phyloP scores from a whole-genome alignment of 2,329 filamentous ascomycete genomes.

The Stagonosporopsis rhizophila region DNA sequence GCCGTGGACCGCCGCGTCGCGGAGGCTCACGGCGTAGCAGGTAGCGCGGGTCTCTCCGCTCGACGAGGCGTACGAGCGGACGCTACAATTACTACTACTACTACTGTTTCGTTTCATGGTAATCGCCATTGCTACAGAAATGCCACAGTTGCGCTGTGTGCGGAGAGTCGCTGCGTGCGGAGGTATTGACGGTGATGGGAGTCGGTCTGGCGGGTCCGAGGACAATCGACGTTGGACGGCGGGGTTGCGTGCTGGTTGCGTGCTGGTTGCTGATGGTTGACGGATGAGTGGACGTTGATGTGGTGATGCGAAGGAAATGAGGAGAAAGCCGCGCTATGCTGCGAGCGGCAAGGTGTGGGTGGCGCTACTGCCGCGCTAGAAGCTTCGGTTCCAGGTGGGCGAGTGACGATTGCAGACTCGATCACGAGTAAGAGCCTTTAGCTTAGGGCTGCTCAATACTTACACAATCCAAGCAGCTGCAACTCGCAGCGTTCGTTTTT shows the following conservation, averaged over 20 bases:
- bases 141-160: slow-evolving; percentile 54
- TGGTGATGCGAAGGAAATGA: slow-evolving; percentile 23
- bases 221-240: slow-evolving; percentile 10
- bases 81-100: slow-evolving; percentile 69
- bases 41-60: slow-evolving; percentile 83
- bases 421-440: background rate
- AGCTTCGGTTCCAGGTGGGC: slow-evolving; percentile 3
- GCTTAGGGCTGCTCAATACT: background rate
- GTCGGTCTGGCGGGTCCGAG: slow-evolving; percentile 15
- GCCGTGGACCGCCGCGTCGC: slow-evolving; percentile 69
- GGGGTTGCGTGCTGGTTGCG: background rate
- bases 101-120: slow-evolving; percentile 73
- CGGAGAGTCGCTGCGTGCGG: slow-evolving; percentile 17
- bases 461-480: background rate
- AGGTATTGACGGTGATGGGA: background rate
- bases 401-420: background rate
- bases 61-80: slow-evolving; percentile 63
- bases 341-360: background rate
- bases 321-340: slow-evolving; percentile 17
- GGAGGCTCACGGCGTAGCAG: slow-evolving; percentile 81
- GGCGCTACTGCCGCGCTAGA: slow-evolving; percentile 12
- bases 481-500: background rate
- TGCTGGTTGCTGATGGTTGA: background rate
- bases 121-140: slow-evolving; percentile 68
- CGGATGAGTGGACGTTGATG: slow-evolving; percentile 19